Base-by-base conservation (phyloP, 2,329 filamentous ascomycete genomes). In the Ophiostoma populinum region DNA sequence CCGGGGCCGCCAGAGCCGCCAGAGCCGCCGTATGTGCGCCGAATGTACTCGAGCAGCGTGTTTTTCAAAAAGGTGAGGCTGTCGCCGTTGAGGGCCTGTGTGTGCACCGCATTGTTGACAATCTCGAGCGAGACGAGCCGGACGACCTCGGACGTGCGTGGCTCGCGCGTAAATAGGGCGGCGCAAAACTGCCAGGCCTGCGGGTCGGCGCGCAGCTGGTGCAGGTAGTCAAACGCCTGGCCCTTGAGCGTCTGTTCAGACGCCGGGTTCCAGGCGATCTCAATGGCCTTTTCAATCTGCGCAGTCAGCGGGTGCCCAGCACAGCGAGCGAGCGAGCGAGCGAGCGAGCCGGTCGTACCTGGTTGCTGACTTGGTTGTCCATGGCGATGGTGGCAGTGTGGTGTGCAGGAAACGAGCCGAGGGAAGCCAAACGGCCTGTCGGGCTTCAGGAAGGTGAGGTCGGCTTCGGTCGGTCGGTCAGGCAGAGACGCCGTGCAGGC, bases 221-320 rank as follows among this genome's bases (percentile, higher is more conserved):
- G 66, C 34, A 80, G 65, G 55, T 80, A 92, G 36, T 83, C 72
- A 54, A 81, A 80, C 45, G 87, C 86, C 62, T 93, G 85, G 41
- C 62, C 58, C 58, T 87, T 85, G 51, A 92, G 66, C 45, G 64
- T 59, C 49, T 70, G 74, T 56, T 86, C 74, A 48, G 83, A 79
- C 49, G 68, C 60, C 40, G 82, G 81, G 57, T 87, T 77, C 63
- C 76, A 90, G 57, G 83, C 82, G 61, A 95, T 92, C 57, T 90
- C 75, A 61, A 95, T 90, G 57, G 90, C 90, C 62, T 82, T 87
- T 61, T 90, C 80, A 56, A 94, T 76, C 82, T 94, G 51, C 12
- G 5, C 7, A 10, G 31, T 35, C 18, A 30, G 19, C 7, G 17
- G 6, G 15, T 4, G 21, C 6, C 13, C 4, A 21, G 20, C 7